A percentile compares a stretch with the other conserved stretches of the same genome.
phyloP scores from a whole-genome alignment of 306 rosid species.

The Sesbania bispinosa region DNA sequence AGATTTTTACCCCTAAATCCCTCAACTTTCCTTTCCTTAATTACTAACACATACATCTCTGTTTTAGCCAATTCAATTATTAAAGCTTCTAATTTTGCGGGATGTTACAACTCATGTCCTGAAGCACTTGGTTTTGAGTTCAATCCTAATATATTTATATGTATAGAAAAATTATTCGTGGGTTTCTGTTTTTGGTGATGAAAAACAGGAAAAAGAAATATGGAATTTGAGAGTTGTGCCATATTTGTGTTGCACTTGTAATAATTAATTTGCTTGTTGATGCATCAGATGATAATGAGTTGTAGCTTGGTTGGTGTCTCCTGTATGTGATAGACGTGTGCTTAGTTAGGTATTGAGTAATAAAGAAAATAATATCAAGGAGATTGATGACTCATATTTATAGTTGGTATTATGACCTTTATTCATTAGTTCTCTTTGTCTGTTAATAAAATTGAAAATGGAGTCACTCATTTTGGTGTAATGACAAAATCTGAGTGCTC shows the following conservation, averaged over 20 bases:
- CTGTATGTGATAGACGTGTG: neutral
- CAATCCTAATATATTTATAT: no score
- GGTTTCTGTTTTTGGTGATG: no score
- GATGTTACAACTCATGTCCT: no score
- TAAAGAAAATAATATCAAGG: neutral
- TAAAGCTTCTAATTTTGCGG: no score
- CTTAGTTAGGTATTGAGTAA: neutral
- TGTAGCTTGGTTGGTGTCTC: constrained; percentile 4
- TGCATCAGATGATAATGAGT: neutral
- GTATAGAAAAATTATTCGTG: no score
- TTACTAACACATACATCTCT: no score
- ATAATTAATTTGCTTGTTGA: neutral
- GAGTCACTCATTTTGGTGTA: neutral
- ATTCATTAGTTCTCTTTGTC: neutral
- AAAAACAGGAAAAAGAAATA: neutral
- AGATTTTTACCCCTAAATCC: no score
- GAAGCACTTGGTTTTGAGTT: no score
- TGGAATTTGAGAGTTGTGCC: neutral
- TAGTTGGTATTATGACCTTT: neutral
- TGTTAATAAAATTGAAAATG: neutral
- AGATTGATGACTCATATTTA: neutral
- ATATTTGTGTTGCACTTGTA: neutral
- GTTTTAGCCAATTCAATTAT: no score
- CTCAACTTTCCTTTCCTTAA: no score
- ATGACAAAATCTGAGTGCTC: no score